Evolutionary conservation across 768 basidiomycete genomes (phyloP).

Genomic region (Suillus sp.): DNA sequence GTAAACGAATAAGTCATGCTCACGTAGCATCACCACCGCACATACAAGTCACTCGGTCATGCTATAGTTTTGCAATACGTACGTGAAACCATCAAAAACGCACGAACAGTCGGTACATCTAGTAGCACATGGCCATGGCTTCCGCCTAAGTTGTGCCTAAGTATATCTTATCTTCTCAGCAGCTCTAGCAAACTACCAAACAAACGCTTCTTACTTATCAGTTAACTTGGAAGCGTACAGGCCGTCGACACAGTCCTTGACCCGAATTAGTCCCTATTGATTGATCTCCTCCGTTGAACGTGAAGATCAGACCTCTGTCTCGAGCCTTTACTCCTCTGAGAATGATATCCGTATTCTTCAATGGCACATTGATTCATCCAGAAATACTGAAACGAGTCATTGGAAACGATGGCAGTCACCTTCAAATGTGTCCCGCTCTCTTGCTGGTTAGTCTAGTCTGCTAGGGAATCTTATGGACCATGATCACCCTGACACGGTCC

Average conservation of each 20-base stretch:
- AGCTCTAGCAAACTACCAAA: neutral
- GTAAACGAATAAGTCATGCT: no score
- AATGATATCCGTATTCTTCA: slow-evolving; percentile 70
- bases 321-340: neutral
- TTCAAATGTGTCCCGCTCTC: slow-evolving; percentile 73
- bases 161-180: slow-evolving; percentile 5
- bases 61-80: no score
- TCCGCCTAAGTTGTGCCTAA: slow-evolving; percentile 1
- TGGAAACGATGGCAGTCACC: slow-evolving; percentile 59
- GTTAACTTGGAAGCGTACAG: neutral
- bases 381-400: slow-evolving; percentile 79
- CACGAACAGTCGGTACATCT: no score
- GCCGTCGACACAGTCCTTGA: neutral
- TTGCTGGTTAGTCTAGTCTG: slow-evolving; percentile 58
- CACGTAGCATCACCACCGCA: no score
- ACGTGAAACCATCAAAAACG: no score
- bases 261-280: neutral
- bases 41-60: no score
- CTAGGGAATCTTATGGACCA: neutral
- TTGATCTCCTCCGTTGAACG: neutral
- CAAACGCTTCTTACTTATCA: slow-evolving; percentile 8
- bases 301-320: neutral
- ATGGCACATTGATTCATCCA: slow-evolving; percentile 91
- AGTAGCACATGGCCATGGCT: neutral
- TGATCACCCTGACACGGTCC: slow-evolving; percentile 4